Conservation (phyloP, 2,329 filamentous ascomycete genomes). For the Fusarium xyrophilum region DNA sequence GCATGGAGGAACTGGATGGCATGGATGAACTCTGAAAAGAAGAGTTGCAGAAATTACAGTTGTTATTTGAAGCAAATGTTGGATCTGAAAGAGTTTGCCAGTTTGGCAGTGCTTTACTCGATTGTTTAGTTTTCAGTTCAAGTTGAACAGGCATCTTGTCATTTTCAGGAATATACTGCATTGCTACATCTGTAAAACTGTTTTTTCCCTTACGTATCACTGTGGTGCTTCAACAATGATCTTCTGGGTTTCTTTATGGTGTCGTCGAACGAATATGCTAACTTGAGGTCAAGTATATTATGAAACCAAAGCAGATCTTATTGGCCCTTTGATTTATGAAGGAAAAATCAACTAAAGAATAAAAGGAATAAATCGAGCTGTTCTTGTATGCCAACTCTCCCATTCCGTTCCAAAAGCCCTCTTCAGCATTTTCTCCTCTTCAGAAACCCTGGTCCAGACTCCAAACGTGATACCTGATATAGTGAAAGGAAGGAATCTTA, state of each 20-base stretch:
- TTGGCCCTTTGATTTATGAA: too few relatives aligned
- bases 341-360: neutral
- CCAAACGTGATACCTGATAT: conserved; percentile 30
- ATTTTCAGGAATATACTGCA: neutral
- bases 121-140: too few relatives aligned
- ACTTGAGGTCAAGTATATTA: neutral
- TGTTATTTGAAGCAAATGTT: neutral
- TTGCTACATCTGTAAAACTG: neutral
- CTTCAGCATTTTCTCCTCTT: conserved; percentile 60
- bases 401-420: conserved; percentile 56
- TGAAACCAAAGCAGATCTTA: neutral
- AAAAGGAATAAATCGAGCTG: conserved; percentile 57
- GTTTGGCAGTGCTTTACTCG: neutral
- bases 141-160: too few relatives aligned
- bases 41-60: neutral
- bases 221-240: neutral
- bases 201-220: fast-evolving
- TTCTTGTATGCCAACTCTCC: conserved; percentile 56
- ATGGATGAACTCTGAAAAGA: too few relatives aligned
- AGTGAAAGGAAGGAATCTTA: neutral
- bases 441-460: conserved; percentile 49
- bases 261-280: neutral
- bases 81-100: neutral
- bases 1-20: neutral
- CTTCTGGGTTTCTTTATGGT: neutral